Evolutionary conservation across 805 yeast genomes (phyloP), one percentile per base, ranked within the genome.

Genomic region (Kluyveromyces dobzhanskii): DNA sequence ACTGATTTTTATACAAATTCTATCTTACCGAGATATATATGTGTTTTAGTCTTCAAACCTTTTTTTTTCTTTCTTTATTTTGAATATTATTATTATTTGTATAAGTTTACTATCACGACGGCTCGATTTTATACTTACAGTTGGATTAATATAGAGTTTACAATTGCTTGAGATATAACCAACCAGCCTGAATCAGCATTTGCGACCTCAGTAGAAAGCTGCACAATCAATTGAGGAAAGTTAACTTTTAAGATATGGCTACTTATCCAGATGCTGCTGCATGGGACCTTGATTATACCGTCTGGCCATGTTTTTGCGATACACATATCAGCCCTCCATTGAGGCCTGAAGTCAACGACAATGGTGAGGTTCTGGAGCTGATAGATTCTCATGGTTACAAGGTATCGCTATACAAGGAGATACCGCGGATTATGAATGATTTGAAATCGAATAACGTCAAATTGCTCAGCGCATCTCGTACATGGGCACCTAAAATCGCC

Each of bases 401-500:
- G 30, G 61, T 84, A 12, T 55, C 74, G 0, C 70, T 85, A 36
- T 86, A 75, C 54, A 65, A 64, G 17, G 94, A 86, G 46, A 90
- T 86, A 14, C 77, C 75, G 9, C 68, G 64, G 11, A 80, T 86
- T 8, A 60, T 86, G 12, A 50, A 55, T 10, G 79, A 75, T 40
- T 59, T 86, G 40, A 59, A 61, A 23, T 60, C 60, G 1, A 61
- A 74, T 14, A 64, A 56, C 3, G 77, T 79, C 6, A 60, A 56
- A 25, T 69, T 84, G 1, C 70, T 80, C 21, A 77, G 80, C 3
- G 95, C 95, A 0, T 80, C 90, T 18, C 66, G 95, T 48, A 86
- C 96, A 0, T 74, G 75, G 44, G 75, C 85, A 1, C 94, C 95
- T 0, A 66, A 71, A n/a, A 64, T 81, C n/a, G 95, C 95, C 2